These are phyloP conservation scores for Neurospora sp. DNA, from an alignment of 495 filamentous ascomycete species.

Conservation along the genomic window DNA sequence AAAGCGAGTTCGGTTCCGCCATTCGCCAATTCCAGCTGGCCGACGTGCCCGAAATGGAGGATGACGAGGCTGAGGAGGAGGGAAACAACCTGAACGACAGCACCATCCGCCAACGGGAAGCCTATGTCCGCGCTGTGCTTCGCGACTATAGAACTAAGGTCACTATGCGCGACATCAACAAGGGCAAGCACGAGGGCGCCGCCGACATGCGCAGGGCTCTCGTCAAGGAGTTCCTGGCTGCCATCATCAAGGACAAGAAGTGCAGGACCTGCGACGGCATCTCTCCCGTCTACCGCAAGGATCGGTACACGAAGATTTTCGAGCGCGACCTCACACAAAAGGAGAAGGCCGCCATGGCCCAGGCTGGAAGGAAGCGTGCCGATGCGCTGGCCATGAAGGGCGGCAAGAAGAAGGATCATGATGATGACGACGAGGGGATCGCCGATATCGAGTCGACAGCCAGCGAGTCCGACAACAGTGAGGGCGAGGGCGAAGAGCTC, in stretches of 20 bases:
- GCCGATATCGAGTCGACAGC: slow-evolving; percentile 50
- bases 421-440: slow-evolving; percentile 53
- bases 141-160: slow-evolving; percentile 41
- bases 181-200: slow-evolving; percentile 71
- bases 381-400: slow-evolving; percentile 45
- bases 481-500: slow-evolving; percentile 40
- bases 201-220: slow-evolving; percentile 61
- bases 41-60: slow-evolving; percentile 13
- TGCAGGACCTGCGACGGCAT: slow-evolving; percentile 67
- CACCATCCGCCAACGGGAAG: slow-evolving; percentile 54
- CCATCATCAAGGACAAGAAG: slow-evolving; percentile 50
- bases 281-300: slow-evolving; percentile 72
- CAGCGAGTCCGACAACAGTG: slow-evolving; percentile 36
- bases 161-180: slow-evolving; percentile 41
- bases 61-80: slow-evolving; percentile 23
- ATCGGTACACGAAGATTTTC: slow-evolving; percentile 86
- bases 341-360: slow-evolving; percentile 60
- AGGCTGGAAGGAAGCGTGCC: slow-evolving; percentile 53
- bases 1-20: slow-evolving; percentile 34
- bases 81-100: slow-evolving; percentile 18
- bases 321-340: slow-evolving; percentile 65
- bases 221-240: slow-evolving; percentile 69
- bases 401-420: slow-evolving; percentile 26
- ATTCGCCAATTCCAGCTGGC: slow-evolving; percentile 10
- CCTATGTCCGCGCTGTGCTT: slow-evolving; percentile 59